Conservation (phyloP, 805 yeast genomes). For the Geotrichum ghanense region DNA sequence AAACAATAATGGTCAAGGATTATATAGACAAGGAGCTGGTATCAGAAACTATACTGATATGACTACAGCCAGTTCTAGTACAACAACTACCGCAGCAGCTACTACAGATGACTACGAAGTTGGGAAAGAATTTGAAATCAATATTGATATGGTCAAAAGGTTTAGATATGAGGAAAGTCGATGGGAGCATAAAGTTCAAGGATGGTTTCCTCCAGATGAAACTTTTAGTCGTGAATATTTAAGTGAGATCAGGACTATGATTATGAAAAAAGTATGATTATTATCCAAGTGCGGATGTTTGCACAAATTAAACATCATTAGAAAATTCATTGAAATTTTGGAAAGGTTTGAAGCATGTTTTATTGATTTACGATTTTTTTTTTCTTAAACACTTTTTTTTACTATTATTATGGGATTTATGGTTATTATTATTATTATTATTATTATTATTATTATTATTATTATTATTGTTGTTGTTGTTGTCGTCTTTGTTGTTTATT, state of each 20-base stretch:
- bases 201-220: constrained; percentile 24
- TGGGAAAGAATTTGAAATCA: constrained; percentile 25
- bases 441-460: no score
- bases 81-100: background rate
- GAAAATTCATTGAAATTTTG: no score
- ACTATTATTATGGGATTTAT: no score
- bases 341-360: no score
- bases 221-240: constrained; percentile 18
- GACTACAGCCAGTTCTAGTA: background rate
- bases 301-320: no score
- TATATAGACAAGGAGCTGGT: background rate
- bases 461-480: no score
- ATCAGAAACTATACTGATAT: background rate
- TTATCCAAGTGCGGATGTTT: no score
- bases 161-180: constrained; percentile 25
- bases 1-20: background rate
- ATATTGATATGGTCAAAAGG: constrained; percentile 16
- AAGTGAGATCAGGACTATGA: constrained; percentile 25
- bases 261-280: constrained; percentile 14
- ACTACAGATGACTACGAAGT: constrained; percentile 17
- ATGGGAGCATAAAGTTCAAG: constrained; percentile 24
- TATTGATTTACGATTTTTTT: no score
- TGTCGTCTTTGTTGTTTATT: no score
- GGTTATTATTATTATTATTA: no score
- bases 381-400: no score